These are phyloP conservation scores for Lagerstroemia speciosa DNA, from an alignment of 345 rosid species.

Conservation along the genomic window DNA sequence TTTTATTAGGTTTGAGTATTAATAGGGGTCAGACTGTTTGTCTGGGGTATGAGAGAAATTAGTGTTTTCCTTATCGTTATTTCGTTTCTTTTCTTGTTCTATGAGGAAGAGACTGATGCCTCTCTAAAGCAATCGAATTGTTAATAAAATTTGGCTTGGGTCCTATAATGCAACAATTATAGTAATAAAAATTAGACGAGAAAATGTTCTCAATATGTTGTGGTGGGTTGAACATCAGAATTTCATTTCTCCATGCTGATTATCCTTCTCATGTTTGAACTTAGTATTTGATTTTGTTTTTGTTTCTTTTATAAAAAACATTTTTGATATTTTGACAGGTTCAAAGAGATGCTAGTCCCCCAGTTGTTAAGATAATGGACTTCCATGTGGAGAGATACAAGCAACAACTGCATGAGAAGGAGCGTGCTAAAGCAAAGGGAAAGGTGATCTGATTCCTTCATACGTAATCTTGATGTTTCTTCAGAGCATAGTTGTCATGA, in stretches of 20 bases:
- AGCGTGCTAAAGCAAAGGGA: slow-evolving; percentile 51
- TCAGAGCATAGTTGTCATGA: too few relatives aligned
- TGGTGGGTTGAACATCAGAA: not conserved
- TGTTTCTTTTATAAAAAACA: not conserved
- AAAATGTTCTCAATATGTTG: not conserved
- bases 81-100: too few relatives aligned
- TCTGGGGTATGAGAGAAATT: too few relatives aligned
- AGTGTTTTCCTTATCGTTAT: too few relatives aligned
- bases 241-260: not conserved
- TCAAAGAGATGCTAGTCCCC: slow-evolving; percentile 35
- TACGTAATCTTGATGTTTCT: not conserved
- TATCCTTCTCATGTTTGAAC: not conserved
- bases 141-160: too few relatives aligned
- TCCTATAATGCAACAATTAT: too few relatives aligned
- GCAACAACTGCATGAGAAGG: slow-evolving; percentile 31
- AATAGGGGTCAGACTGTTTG: too few relatives aligned
- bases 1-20: too few relatives aligned
- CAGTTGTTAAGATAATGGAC: slow-evolving; percentile 64
- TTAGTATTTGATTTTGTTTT: not conserved
- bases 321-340: slow-evolving; percentile 30
- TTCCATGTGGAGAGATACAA: slow-evolving; percentile 30
- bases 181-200: too few relatives aligned
- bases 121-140: too few relatives aligned
- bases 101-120: too few relatives aligned
- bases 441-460: not conserved